Conservation (phyloP, 2,329 filamentous ascomycete genomes). For the Claviceps humidiphila region DNA sequence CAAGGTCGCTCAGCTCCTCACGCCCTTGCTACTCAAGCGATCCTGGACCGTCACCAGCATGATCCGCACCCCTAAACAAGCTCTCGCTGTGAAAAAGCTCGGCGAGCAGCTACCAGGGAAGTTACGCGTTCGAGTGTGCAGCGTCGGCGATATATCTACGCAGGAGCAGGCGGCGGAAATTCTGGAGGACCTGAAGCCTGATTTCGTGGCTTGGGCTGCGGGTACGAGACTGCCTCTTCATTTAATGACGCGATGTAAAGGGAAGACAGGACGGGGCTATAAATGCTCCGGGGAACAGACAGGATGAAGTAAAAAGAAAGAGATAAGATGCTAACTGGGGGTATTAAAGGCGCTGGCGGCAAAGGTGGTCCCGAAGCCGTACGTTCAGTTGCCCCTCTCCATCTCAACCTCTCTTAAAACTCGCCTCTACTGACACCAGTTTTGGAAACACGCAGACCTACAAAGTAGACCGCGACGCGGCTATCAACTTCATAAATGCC, state of each 20-base stretch:
- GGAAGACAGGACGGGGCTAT: background rate
- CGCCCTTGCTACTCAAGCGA: constrained; percentile 59
- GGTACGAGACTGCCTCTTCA: constrained; percentile 27
- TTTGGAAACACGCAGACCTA: constrained; percentile 28
- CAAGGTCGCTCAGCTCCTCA: constrained; percentile 62
- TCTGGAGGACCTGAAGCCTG: constrained; percentile 44
- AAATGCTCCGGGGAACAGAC: no score
- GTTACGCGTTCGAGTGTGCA: constrained; percentile 55
- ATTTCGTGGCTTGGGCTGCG: constrained; percentile 58
- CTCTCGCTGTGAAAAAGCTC: constrained; percentile 47
- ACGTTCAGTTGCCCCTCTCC: constrained; percentile 3
- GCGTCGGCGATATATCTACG: constrained; percentile 56
- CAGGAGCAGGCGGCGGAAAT: constrained; percentile 48
- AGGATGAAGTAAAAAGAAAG: no score
- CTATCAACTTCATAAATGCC: constrained; percentile 47
- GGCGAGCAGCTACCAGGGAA: constrained; percentile 46
- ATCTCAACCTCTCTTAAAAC: background rate
- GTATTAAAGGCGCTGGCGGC: constrained; percentile 39
- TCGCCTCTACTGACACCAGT: background rate
- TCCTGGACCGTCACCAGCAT: constrained; percentile 69
- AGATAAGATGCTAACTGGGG: background rate
- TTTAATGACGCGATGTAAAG: background rate
- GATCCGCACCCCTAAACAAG: constrained; percentile 58
- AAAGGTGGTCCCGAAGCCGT: constrained; percentile 41
- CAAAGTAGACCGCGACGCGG: constrained; percentile 50